These are phyloP conservation scores for Cutaneotrichosporon mucoides DNA, from an alignment of 1,284 basidiomycete genomes.

Conservation along the genomic window DNA sequence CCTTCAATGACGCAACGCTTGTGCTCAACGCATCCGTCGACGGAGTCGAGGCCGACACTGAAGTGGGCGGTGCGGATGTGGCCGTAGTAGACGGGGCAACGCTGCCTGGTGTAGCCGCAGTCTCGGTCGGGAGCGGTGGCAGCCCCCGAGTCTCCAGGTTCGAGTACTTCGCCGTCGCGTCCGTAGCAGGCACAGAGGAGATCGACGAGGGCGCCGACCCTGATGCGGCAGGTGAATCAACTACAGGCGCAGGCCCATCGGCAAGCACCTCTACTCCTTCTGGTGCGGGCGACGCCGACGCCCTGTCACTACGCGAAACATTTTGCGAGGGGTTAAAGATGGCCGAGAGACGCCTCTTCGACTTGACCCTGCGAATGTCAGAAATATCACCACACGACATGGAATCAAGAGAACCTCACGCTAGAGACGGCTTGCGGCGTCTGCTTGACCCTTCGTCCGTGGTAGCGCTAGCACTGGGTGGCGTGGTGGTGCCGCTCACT, in stretches of 20 bases:
- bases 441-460: neutral
- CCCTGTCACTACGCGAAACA: neutral
- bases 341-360: conserved; percentile 35
- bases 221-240: neutral
- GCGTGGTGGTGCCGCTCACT: neutral
- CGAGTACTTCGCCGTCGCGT: neutral
- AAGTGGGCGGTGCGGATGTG: too few species aligned
- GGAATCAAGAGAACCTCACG: conserved; percentile 1
- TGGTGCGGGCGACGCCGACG: neutral
- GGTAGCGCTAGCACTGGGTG: neutral
- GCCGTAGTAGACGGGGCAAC: neutral
- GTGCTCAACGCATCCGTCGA: neutral
- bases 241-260: too few species aligned
- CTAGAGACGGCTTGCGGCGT: conserved; percentile 4
- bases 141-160: conserved; percentile 6
- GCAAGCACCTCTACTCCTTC: neutral
- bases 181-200: neutral
- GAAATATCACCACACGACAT: neutral
- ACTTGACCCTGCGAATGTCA: conserved; percentile 23
- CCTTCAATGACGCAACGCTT: neutral
- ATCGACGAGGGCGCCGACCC: neutral
- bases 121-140: neutral
- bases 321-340: conserved; percentile 27
- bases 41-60: too few species aligned
- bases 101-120: neutral